phyloP scores from a whole-genome alignment of 805 yeast species.

The Candida lessepsii region DNA sequence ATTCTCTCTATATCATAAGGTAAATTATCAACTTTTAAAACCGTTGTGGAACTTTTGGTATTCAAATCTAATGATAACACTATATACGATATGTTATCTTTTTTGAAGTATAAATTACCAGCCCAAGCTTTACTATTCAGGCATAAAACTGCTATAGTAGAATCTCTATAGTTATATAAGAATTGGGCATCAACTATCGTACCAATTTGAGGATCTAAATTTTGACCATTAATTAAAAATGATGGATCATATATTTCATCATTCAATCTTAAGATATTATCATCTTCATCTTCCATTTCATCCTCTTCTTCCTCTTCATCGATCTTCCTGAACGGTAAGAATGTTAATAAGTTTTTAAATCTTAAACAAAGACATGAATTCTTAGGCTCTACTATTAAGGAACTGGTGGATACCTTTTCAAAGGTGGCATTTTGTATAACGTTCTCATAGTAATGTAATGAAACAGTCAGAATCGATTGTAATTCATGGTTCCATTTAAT shows the following conservation, averaged over 20 bases:
- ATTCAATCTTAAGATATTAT: background rate
- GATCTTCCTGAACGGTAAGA: slow-evolving; percentile 62
- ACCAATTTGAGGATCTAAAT: slow-evolving; percentile 55
- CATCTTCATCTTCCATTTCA: slow-evolving; percentile 9
- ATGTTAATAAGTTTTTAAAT: slow-evolving; percentile 66
- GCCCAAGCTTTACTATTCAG: slow-evolving; percentile 68
- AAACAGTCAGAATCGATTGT: slow-evolving; percentile 63
- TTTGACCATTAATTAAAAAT: slow-evolving; percentile 54
- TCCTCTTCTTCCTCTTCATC: slow-evolving; percentile 36
- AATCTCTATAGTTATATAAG: slow-evolving; percentile 72
- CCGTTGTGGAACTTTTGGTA: slow-evolving; percentile 59
- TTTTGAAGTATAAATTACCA: slow-evolving; percentile 59
- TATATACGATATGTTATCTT: slow-evolving; percentile 60
- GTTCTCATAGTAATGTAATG: slow-evolving; percentile 84
- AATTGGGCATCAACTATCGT: slow-evolving; percentile 72
- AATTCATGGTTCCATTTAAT: slow-evolving; percentile 62
- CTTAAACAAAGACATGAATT: slow-evolving; percentile 53
- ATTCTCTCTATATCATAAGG: slow-evolving; percentile 74
- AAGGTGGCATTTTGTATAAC: slow-evolving; percentile 52
- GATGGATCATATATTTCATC: slow-evolving; percentile 48
- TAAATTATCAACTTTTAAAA: slow-evolving; percentile 59
- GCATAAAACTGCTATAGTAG: slow-evolving; percentile 72
- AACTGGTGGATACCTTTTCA: slow-evolving; percentile 41
- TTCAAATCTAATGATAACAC: slow-evolving; percentile 68
- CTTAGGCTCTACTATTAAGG: slow-evolving; percentile 61